Evolutionary conservation across 75 land plant species (phyloP).

Genomic region (Selaginella tamariscina): DNA sequence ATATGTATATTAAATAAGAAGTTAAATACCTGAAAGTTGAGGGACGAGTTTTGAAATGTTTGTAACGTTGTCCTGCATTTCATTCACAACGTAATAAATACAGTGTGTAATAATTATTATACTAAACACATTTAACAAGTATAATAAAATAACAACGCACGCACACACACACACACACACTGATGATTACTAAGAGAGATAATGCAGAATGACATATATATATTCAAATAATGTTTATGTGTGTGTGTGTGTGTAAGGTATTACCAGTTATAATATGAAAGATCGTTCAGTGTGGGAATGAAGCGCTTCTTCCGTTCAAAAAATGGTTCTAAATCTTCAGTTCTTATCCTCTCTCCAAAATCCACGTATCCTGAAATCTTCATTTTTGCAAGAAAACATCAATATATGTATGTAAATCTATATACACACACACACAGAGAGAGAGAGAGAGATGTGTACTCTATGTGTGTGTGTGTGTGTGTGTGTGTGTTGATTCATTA

Average conservation of each 20-base stretch:
- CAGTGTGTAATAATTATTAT: not conserved
- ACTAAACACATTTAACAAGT: not conserved
- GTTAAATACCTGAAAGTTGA: slow-evolving; percentile 13
- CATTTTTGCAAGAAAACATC: not conserved
- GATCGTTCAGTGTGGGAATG: slow-evolving; percentile 21
- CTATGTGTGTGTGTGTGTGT: too few species aligned
- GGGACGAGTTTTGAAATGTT: slow-evolving; percentile 13
- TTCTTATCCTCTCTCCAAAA: slow-evolving; percentile 22
- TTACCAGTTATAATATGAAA: slow-evolving; percentile 33
- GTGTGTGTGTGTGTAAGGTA: too few species aligned
- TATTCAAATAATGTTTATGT: too few species aligned
- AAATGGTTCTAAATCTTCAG: slow-evolving; percentile 25
- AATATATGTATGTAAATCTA: not conserved
- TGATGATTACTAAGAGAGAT: not conserved
- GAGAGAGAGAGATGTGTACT: not conserved
- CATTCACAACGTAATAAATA: not conserved
- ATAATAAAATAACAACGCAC: not conserved
- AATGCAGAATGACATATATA: not conserved
- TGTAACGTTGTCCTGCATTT: slow-evolving; percentile 12
- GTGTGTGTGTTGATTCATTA: slow-evolving; percentile 2
- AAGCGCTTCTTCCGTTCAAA: slow-evolving; percentile 24
- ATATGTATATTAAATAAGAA: not conserved
- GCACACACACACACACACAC: not conserved
- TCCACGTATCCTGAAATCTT: slow-evolving; percentile 34
- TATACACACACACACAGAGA: too few species aligned